Percentiles rank a stretch among this genome's conserved stretches.
These are phyloP conservation scores for Globisporangium mamillatum DNA, from an alignment of 352 stramenopile genomes.

Conservation along the genomic window DNA sequence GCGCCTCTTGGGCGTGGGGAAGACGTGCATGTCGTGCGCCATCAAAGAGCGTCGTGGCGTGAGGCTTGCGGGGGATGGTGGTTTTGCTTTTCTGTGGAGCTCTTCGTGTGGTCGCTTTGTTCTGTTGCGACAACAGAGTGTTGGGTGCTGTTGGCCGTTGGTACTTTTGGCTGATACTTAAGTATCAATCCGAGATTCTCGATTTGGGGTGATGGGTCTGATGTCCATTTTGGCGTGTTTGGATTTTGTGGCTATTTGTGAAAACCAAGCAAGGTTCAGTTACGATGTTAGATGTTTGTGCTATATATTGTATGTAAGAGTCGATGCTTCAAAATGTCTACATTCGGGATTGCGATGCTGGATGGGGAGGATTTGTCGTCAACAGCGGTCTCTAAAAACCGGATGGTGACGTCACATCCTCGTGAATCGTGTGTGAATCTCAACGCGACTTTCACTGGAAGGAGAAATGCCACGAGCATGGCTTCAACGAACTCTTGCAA, in stretches of 20 bases:
- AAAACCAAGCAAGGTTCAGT: neutral
- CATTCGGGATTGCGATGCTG: neutral
- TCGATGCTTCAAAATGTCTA: neutral
- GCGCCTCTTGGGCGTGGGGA: neutral
- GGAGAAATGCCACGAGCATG: too few relatives aligned
- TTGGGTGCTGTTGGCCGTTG: neutral
- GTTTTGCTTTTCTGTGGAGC: neutral
- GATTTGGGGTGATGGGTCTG: neutral
- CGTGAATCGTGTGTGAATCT: neutral
- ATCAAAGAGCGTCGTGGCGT: neutral
- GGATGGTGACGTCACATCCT: constrained; percentile 6
- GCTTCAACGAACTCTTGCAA: too few relatives aligned
- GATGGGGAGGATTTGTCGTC: neutral
- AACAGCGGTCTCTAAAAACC: neutral
- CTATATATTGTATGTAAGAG: neutral
- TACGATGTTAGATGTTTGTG: neutral
- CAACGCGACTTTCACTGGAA: too few relatives aligned
- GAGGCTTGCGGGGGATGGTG: neutral
- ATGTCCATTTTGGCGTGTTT: constrained; percentile 6
- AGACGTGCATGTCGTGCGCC: constrained; percentile 8
- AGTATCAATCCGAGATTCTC: neutral
- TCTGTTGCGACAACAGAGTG: neutral
- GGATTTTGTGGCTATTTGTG: neutral
- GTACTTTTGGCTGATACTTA: neutral
- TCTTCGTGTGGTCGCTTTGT: neutral